Base-by-base conservation (phyloP, 2,329 filamentous ascomycete genomes). In the Diaporthe velutina region DNA sequence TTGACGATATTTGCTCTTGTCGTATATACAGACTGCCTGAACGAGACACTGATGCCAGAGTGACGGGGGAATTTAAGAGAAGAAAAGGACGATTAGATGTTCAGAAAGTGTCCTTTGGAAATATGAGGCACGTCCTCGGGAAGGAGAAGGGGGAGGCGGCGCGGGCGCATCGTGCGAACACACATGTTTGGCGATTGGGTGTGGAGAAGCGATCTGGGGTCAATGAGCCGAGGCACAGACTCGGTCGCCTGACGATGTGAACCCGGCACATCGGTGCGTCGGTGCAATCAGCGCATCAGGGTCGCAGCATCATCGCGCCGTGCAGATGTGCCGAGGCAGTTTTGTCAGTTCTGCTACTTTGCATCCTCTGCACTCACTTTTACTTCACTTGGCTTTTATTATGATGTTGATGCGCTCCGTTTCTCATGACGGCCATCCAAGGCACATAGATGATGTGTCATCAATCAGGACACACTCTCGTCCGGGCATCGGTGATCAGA, bases 1-100 rank as follows among this genome's bases (percentile, higher is more conserved):
- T 77, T 86, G 84, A 74, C 74, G 76, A 73, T 73, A 68, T 68
- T 28, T 68, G 61, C 30, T 54, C 17, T 33, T 54, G 52, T 71
- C 3, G 70, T 42, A 52, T 54, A 2, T 70, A 70, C 33, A 40
- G 33, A 70, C 45, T 55, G 73, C 73, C 75, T 61, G 75, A 55
- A 64, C 75, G 75, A 71, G 67, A 52, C 67, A 66, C 73, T 75
- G 74, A 70, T 7, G 17, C 60, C 54, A 33, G 25, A 12, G 60
- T 17, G 40, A 38, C 19, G 10, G 19, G 13, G 30, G 12, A 33
- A 38, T n/a, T 25, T n/a, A 13, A 66, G 28, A 7, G 15, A 30
- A 42, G 54, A 68, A 60, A 58, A 76, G 22, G 30, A 71, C 57
- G 50, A 60, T n/a, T 60, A 25, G 42, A 35, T 8, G 28, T n/a